phyloP scores from a whole-genome alignment of 192 early-diverging fungal species.

The Chytriomyces hyalinus region DNA sequence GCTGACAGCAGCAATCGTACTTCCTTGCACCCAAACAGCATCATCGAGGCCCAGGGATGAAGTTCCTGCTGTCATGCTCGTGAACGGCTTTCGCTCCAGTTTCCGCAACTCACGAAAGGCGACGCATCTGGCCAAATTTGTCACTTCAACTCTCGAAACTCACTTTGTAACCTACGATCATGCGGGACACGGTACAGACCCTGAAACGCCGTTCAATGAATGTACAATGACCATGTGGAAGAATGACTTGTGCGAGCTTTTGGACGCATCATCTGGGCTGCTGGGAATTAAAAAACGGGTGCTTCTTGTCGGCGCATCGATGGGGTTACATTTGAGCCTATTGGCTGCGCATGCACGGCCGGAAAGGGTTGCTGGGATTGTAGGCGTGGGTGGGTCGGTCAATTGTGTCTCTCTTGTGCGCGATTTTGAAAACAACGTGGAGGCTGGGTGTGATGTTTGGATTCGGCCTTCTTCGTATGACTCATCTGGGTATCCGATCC shows the following conservation, averaged over 20 bases:
- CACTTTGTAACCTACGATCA: conserved; percentile 22
- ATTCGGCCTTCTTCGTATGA: conserved; percentile 1
- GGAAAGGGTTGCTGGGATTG: background rate
- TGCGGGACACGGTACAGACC: conserved; percentile 15
- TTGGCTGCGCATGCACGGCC: background rate
- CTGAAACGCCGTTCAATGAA: conserved; percentile 7
- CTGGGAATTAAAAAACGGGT: background rate
- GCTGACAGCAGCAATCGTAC: too few species aligned
- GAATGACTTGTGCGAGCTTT: background rate
- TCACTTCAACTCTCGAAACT: background rate
- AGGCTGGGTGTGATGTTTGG: background rate
- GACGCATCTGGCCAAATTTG: background rate
- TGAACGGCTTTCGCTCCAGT: conserved; percentile 9
- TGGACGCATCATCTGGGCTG: background rate
- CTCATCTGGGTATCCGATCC: conserved; percentile 5
- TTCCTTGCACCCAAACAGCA: too few species aligned
- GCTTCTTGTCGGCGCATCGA: conserved; percentile 2
- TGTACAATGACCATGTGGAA: conserved; percentile 19
- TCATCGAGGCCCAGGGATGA: too few species aligned
- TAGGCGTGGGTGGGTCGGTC: conserved; percentile 8
- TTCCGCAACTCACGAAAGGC: conserved; percentile 16
- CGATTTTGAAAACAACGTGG: background rate
- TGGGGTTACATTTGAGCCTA: background rate
- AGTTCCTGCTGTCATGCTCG: background rate
- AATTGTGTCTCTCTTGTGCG: background rate